phyloP scores from a whole-genome alignment of 192 early-diverging fungal species.

The Coemansia sp. region DNA sequence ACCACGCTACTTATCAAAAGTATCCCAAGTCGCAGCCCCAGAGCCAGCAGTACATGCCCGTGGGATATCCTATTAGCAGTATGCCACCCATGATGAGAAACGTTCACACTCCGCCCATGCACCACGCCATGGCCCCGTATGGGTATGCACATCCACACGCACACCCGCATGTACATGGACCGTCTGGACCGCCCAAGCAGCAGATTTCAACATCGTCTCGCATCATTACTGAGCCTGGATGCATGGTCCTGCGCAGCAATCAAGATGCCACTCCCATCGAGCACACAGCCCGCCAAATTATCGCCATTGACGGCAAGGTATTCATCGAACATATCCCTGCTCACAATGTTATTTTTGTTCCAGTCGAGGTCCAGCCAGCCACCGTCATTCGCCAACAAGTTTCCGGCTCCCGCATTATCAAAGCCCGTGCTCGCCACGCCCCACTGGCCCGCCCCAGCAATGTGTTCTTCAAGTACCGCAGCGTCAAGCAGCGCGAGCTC shows the following conservation, averaged over 20 bases:
- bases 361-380: slow-evolving; percentile 10
- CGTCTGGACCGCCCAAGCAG: slow-evolving; percentile 8
- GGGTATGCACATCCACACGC: background rate
- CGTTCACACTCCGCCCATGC: slow-evolving; percentile 1
- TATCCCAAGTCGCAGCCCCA: background rate
- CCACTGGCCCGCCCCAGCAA: slow-evolving; percentile 43
- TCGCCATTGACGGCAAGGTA: slow-evolving; percentile 35
- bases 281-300: slow-evolving; percentile 33
- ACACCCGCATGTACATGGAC: background rate
- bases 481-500: slow-evolving; percentile 45
- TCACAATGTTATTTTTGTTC: slow-evolving; percentile 44
- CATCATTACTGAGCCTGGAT: slow-evolving; percentile 35
- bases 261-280: slow-evolving; percentile 17
- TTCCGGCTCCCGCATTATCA: slow-evolving; percentile 14
- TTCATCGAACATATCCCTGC: slow-evolving; percentile 43
- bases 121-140: background rate
- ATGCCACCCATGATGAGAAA: slow-evolving; percentile 1
- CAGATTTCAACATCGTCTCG: slow-evolving; percentile 25
- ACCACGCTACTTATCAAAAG: slow-evolving; percentile 3
- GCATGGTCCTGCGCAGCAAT: slow-evolving; percentile 30
- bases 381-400: slow-evolving; percentile 11
- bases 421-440: slow-evolving; percentile 7
- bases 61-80: background rate
- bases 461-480: slow-evolving; percentile 58
- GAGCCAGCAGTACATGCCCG: background rate